Conservation (phyloP, 169 alveolate species). For the Plasmodium vivax region DNA sequence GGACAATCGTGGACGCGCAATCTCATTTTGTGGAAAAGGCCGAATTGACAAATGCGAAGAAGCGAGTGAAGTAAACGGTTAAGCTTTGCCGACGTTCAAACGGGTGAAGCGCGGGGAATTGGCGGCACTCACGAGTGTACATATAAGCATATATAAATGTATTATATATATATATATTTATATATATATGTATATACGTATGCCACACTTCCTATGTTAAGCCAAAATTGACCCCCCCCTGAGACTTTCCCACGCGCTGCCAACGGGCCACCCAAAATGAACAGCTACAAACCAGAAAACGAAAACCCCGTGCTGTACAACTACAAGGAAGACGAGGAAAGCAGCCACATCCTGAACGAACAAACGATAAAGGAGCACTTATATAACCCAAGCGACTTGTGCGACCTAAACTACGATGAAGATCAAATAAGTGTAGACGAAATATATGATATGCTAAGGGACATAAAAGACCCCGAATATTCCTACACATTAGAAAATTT, state of each 20-base stretch:
- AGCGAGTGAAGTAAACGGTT: neutral
- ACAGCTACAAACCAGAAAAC: constrained; percentile 48
- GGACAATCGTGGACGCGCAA: neutral
- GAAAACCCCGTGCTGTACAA: constrained; percentile 55
- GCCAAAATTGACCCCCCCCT: neutral
- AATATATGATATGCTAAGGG: constrained; percentile 92
- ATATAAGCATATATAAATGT: neutral
- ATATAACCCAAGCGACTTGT: constrained; percentile 48
- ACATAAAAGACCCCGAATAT: constrained; percentile 98
- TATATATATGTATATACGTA: no score
- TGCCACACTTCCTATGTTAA: neutral
- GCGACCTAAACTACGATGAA: constrained; percentile 64
- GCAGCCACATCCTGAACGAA: constrained; percentile 9
- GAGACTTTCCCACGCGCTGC: neutral
- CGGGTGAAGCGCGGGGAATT: neutral
- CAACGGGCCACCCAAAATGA: constrained; percentile 1
- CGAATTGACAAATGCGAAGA: neutral
- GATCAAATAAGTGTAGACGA: constrained; percentile 83
- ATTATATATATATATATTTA: no score
- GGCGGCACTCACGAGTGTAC: neutral
- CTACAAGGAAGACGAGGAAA: constrained; percentile 25
- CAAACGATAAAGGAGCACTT: constrained; percentile 24
- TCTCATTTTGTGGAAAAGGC: neutral
- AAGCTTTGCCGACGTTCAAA: neutral
- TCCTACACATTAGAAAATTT: constrained; percentile 97